phyloP scores from a whole-genome alignment of 2,329 filamentous ascomycete genomes.

The Teratosphaeria epicoccoides region DNA sequence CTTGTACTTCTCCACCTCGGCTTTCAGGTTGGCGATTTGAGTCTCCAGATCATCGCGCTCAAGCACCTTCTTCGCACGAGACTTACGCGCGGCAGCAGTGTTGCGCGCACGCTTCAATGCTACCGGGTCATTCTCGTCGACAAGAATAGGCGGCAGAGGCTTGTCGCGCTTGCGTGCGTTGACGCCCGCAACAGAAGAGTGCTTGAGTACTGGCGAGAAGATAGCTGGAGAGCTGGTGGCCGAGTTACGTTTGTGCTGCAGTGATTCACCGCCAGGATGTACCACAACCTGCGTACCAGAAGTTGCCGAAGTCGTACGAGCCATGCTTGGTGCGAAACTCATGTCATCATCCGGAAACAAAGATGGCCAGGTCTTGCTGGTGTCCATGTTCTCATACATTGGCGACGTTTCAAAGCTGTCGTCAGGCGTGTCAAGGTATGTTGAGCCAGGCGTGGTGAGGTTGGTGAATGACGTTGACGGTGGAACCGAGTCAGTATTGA shows the following conservation, averaged over 20 bases:
- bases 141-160: slow-evolving; percentile 65
- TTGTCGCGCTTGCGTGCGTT: slow-evolving; percentile 65
- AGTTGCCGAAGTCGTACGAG: slow-evolving; percentile 29
- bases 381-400: slow-evolving; percentile 49
- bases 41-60: slow-evolving; percentile 65
- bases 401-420: slow-evolving; percentile 71
- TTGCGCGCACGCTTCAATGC: slow-evolving; percentile 91
- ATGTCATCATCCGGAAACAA: slow-evolving; percentile 52
- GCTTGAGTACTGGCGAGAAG: slow-evolving; percentile 38
- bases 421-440: slow-evolving; percentile 61
- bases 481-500: slow-evolving; percentile 65
- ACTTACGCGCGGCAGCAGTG: slow-evolving; percentile 87
- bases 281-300: slow-evolving; percentile 28
- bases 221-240: slow-evolving; percentile 33
- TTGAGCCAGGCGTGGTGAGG: slow-evolving; percentile 69
- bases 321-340: slow-evolving; percentile 24
- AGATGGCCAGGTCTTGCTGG: slow-evolving; percentile 56
- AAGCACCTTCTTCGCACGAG: slow-evolving; percentile 73
- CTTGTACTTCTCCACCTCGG: slow-evolving; percentile 27
- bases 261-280: slow-evolving; percentile 25
- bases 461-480: slow-evolving; percentile 74
- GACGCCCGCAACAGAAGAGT: slow-evolving; percentile 61
- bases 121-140: slow-evolving; percentile 63
- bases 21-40: slow-evolving; percentile 47
- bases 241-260: slow-evolving; percentile 21